Evolutionary conservation across 1,284 basidiomycete species (phyloP), one percentile per base, ranked within the genome.

Genomic region (Naganishia sp.): DNA sequence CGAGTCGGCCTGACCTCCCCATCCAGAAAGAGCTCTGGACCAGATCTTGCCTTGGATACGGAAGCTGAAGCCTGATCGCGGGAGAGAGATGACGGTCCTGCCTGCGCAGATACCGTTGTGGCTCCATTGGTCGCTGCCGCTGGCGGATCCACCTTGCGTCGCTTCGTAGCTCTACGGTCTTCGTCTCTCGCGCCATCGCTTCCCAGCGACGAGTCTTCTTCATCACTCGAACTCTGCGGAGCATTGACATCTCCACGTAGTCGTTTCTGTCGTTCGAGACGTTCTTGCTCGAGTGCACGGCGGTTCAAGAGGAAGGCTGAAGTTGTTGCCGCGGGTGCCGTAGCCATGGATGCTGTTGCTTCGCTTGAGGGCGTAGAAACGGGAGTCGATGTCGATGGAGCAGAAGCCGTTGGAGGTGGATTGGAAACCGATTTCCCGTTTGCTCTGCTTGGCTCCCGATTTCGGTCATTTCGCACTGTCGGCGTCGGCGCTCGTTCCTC

Each of bases 211-310:
- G 46, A 43, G 15, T 67, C 66, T 9, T 53, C 61, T 10, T 68
- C 66, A 45, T 56, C 60, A 46, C 53, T 55, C 28, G 61, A 64
- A 42, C 46, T 56, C n/a, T 33, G 36, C 16, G 64, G 48, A 31
- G 64, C 53, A 21, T 56, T 56, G 21, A 65, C 45, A 31, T 65
- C 64, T 16, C 48, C 57, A 3, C 57, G 43, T 3, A 60, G 18
- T 13, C 59, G 39, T 46, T 63, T 67, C 63, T 77, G 75, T 9
- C 78, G 70, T 11, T 73, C 76, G 11, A 76, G 57, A 5, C 78
- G 65, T 64, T 80, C 78, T 18, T 65, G 68, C 61, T 80, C 78
- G 64, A 80, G 57, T 60, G 75, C 73, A 0, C 76, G 76, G 2
- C 78, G 73, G 65, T 78, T 76, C 11, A 52, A 43, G 28, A 48